Evolutionary conservation across 1,139 yeast species (phyloP).

Genomic region (Barnettozyma hawaiiensis): DNA sequence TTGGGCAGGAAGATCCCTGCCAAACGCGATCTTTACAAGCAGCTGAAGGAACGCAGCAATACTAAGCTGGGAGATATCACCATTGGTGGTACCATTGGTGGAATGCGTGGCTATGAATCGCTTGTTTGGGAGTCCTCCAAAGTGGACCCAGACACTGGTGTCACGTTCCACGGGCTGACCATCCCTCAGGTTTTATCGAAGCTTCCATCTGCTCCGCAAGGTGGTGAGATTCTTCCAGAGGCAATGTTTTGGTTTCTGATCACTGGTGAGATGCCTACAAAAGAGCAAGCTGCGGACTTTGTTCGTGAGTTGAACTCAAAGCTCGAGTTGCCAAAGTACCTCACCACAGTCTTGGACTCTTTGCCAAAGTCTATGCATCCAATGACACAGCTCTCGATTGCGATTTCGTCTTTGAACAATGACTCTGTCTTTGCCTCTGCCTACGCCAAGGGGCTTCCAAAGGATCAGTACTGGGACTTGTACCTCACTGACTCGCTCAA

Average conservation of each 20-base stretch:
- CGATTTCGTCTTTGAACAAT: conserved; percentile 51
- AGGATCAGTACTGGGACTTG: conserved; percentile 65
- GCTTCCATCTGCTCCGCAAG: conserved; percentile 35
- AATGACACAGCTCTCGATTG: conserved; percentile 68
- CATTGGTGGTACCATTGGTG: conserved; percentile 43
- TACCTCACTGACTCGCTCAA: conserved; percentile 61
- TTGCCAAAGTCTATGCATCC: conserved; percentile 55
- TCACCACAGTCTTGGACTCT: conserved; percentile 45
- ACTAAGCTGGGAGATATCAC: conserved; percentile 38
- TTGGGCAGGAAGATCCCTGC: conserved; percentile 31
- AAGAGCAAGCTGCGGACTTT: conserved; percentile 46
- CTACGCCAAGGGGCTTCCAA: conserved; percentile 60
- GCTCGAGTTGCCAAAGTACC: conserved; percentile 51
- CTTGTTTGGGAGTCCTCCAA: conserved; percentile 52
- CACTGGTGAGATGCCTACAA: conserved; percentile 59
- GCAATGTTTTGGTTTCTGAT: conserved; percentile 57
- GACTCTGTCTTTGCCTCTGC: conserved; percentile 66
- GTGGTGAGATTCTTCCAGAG: conserved; percentile 51
- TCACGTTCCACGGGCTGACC: conserved; percentile 48
- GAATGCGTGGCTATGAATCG: conserved; percentile 49
- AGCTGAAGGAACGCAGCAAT: conserved; percentile 33
- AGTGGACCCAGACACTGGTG: conserved; percentile 48
- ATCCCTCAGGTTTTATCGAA: conserved; percentile 44
- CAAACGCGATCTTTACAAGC: conserved; percentile 33
- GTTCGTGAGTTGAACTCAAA: conserved; percentile 55